A percentile compares a stretch with the other conserved stretches of the same genome.
phyloP scores from a whole-genome alignment of 306 rosid species.

The Lathyrus sativus region DNA sequence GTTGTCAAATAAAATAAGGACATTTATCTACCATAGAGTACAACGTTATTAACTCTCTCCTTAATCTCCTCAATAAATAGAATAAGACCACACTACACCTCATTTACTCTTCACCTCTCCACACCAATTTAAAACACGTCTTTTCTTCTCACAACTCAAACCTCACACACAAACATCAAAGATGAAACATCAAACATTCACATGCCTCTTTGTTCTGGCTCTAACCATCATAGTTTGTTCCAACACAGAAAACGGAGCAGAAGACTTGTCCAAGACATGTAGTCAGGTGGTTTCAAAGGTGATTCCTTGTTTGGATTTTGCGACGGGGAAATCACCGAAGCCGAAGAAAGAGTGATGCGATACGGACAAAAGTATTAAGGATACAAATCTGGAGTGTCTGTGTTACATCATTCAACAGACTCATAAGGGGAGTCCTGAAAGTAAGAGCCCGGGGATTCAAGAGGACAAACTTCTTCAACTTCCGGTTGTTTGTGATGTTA shows the following conservation, averaged over 20 bases:
- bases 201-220: not conserved
- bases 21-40: not conserved
- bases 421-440: conserved; percentile 49
- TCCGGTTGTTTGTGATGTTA: conserved; percentile 63
- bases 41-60: not conserved
- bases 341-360: conserved; percentile 74
- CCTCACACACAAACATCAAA: too few relatives aligned
- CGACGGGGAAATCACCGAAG: conserved; percentile 50
- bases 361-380: conserved; percentile 47
- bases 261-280: conserved; percentile 48
- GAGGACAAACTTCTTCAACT: conserved; percentile 69
- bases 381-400: conserved; percentile 64
- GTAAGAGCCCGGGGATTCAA: conserved; percentile 62
- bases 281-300: conserved; percentile 45
- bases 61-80: conserved; percentile 31
- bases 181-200: not conserved
- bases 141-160: too few relatives aligned
- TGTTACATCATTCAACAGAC: conserved; percentile 71
- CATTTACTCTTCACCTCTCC: not conserved
- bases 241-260: not conserved
- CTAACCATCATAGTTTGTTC: not conserved
- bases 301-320: conserved; percentile 56
- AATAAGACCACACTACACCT: not conserved
- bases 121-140: not conserved
- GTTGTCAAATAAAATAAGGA: conserved; percentile 7